These are phyloP conservation scores for Cytospora paraplurivora DNA, from an alignment of 2,329 filamentous ascomycete genomes.

Conservation along the genomic window DNA sequence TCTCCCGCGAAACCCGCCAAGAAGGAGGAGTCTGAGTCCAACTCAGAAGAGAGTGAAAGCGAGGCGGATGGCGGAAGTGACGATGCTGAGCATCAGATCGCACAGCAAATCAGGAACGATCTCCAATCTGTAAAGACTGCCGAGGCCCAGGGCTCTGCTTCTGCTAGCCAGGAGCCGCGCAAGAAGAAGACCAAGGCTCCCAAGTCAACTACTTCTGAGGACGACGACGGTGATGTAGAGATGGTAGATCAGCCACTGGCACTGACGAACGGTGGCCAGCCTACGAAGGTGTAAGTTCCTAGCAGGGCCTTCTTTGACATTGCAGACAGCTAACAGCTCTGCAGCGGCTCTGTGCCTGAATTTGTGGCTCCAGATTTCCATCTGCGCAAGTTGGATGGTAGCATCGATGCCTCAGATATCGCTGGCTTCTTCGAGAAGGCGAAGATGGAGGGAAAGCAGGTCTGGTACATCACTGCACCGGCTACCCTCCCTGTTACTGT, in stretches of 20 bases:
- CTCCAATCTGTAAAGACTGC: constrained; percentile 23
- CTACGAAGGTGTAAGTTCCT: constrained; percentile 24
- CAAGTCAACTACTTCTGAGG: not conserved
- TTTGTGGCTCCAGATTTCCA: constrained; percentile 56
- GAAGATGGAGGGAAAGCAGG: constrained; percentile 68
- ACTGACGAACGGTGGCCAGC: constrained; percentile 28
- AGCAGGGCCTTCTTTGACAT: not conserved
- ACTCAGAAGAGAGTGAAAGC: constrained; percentile 24
- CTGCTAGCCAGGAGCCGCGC: constrained; percentile 3
- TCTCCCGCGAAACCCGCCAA: constrained; percentile 10
- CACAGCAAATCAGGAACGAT: constrained; percentile 25
- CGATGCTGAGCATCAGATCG: constrained; percentile 23
- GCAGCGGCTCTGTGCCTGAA: constrained; percentile 43
- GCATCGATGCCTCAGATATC: constrained; percentile 48
- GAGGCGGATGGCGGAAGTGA: constrained; percentile 31
- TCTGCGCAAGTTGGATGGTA: constrained; percentile 52
- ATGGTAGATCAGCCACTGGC: constrained; percentile 44
- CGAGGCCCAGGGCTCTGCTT: constrained; percentile 11
- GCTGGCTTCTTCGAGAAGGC: constrained; percentile 59
- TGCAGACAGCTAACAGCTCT: constrained; percentile 10
- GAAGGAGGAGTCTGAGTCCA: constrained; percentile 27
- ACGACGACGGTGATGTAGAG: constrained; percentile 27
- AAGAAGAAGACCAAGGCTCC: constrained; percentile 24
- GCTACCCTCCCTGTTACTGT: constrained; percentile 68
- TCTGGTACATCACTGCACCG: constrained; percentile 80